phyloP scores from a whole-genome alignment of 2,329 filamentous ascomycete genomes.

The Aspergillus sp. region DNA sequence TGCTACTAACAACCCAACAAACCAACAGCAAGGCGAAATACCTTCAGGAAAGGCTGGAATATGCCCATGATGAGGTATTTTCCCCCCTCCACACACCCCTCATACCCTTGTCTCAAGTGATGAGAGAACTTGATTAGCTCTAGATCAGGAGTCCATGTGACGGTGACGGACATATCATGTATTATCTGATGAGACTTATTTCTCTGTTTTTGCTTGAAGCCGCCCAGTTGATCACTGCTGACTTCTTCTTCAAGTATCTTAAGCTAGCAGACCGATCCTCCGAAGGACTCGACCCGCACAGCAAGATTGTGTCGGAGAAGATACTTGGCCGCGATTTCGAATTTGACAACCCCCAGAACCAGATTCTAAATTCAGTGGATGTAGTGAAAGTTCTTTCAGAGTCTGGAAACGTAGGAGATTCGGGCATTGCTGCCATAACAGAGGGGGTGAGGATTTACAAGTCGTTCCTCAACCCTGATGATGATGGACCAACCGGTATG shows the following conservation, averaged over 20 bases:
- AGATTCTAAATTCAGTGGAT: constrained; percentile 64
- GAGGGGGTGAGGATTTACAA: constrained; percentile 43
- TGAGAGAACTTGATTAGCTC: constrained; percentile 67
- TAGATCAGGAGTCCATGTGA: constrained; percentile 73
- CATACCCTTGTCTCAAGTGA: constrained; percentile 41
- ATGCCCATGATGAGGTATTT: constrained; percentile 43
- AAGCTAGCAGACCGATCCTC: constrained; percentile 33
- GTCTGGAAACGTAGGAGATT: constrained; percentile 65
- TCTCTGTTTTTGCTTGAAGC: constrained; percentile 13
- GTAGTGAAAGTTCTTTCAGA: constrained; percentile 58
- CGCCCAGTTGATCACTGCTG: constrained; percentile 24
- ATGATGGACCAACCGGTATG: constrained; percentile 35
- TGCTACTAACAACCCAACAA: constrained; percentile 41
- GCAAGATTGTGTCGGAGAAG: constrained; percentile 28
- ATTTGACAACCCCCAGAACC: constrained; percentile 47
- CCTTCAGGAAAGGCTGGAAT: constrained; percentile 37
- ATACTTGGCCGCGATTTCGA: constrained; percentile 31
- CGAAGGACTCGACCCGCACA: constrained; percentile 31
- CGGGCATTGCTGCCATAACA: constrained; percentile 37
- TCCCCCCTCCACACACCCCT: constrained; percentile 2
- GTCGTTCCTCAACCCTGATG: constrained; percentile 31
- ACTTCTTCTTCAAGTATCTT: constrained; percentile 33
- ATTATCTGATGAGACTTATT: constrained; percentile 51
- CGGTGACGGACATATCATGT: constrained; percentile 64
- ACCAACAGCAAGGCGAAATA: constrained; percentile 40